Conservation (phyloP, 2,329 filamentous ascomycete genomes). For the Phialocephala subalpina region DNA sequence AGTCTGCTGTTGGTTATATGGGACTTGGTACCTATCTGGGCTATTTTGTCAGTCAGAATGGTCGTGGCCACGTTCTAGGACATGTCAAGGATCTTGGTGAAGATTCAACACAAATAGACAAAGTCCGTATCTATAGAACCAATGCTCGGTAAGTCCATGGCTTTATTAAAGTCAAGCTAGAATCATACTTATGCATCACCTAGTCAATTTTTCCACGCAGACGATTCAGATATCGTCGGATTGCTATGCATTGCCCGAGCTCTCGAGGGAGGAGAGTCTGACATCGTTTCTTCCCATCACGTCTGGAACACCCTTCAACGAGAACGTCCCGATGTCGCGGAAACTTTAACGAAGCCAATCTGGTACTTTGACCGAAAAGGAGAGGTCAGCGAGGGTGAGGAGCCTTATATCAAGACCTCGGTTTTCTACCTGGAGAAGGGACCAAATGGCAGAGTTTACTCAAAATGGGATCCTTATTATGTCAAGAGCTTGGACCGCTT, state of each 20-base stretch:
- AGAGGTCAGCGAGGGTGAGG: slow-evolving; percentile 76
- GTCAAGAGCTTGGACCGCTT: slow-evolving; percentile 79
- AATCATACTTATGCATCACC: not conserved
- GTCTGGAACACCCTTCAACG: slow-evolving; percentile 83
- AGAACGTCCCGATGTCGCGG: slow-evolving; percentile 80
- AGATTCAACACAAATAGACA: slow-evolving; percentile 68
- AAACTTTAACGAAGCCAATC: slow-evolving; percentile 76
- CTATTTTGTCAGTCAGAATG: slow-evolving; percentile 89
- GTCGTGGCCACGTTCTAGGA: slow-evolving; percentile 83
- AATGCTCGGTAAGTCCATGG: slow-evolving; percentile 59
- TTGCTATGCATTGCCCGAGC: slow-evolving; percentile 82
- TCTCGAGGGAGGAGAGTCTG: slow-evolving; percentile 82
- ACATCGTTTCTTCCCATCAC: slow-evolving; percentile 79
- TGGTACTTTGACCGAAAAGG: slow-evolving; percentile 97
- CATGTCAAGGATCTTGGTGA: slow-evolving; percentile 77
- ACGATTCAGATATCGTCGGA: slow-evolving; percentile 84
- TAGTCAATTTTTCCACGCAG: slow-evolving; percentile 82
- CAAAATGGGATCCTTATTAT: slow-evolving; percentile 93
- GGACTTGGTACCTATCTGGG: slow-evolving; percentile 85
- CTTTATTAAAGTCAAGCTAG: not conserved
- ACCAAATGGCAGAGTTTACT: slow-evolving; percentile 72
- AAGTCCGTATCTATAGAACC: slow-evolving; percentile 89
- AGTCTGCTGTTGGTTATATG: slow-evolving; percentile 90
- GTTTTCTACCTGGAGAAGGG: slow-evolving; percentile 81
- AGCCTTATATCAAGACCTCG: slow-evolving; percentile 75